Base-by-base conservation (phyloP, 805 yeast genomes). In the Kodamaea kaohsiungensis region DNA sequence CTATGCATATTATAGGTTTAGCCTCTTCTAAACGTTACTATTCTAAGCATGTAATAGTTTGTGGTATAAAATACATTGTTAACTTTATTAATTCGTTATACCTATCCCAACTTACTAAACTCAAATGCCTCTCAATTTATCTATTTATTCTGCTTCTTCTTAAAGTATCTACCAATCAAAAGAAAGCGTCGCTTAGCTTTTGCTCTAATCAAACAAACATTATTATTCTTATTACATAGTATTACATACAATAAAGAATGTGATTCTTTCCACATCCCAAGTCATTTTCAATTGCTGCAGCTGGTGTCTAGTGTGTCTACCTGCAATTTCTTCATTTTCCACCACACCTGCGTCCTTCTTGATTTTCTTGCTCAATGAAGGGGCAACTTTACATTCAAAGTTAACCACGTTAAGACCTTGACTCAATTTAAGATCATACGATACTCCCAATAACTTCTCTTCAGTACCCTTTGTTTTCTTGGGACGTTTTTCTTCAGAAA, bases 251-350 rank as follows among this genome's bases (percentile, higher is more conserved):
- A 76, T 64, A 45, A 58, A 69, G 49, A 74, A 69, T 2, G 66
- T 70, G 54, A 73, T 61, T 55, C 65, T 72, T 59, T 76, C 80
- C 27, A 76, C 78, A 49, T 76, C 79, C 80, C 80, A 76, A 8
- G 73, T 64, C 71, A 73, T 71, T 55, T 75, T 75, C 62, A 72
- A 53, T 60, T 75, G 79, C 59, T 76, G 80, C 39, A 73, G 64
- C 56, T 76, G 80, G 57, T 76, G 79, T 58, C 80, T 67, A 2
- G 80, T 76, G 55, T 76, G 79, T 55, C 80, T 68, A 2, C 79
- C 78, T 6, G 68, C 73, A 25, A 59, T 49, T 38, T 64, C 69
- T 43, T 66, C 69, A 27, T 57, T 64, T 27, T 68, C 71, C 15
- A 53, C 56, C n/a, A 48, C 50, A 10, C 59, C 58, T 7, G 57